phyloP scores from a whole-genome alignment of 495 filamentous ascomycete genomes.

The Terfezia boudieri region DNA sequence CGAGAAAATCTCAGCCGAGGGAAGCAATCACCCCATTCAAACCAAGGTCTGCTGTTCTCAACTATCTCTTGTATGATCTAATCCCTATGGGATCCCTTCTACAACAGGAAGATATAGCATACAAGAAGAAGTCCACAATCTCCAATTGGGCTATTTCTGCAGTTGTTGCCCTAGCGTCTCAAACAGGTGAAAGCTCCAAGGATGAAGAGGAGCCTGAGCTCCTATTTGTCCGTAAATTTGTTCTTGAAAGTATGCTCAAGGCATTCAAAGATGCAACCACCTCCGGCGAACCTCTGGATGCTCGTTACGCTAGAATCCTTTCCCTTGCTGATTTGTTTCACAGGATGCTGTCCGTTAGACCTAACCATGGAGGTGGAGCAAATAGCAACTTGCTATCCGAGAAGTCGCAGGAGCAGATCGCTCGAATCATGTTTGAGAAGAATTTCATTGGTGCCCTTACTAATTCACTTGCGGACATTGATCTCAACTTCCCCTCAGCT shows the following conservation, averaged over 20 bases:
- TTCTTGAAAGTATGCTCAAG: slow-evolving; percentile 75
- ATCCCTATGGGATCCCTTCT: slow-evolving; percentile 58
- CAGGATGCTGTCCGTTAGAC: slow-evolving; percentile 64
- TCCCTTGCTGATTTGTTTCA: slow-evolving; percentile 77
- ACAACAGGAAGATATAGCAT: slow-evolving; percentile 45
- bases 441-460: slow-evolving; percentile 76
- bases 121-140: slow-evolving; percentile 67
- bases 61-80: slow-evolving; percentile 73
- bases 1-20: slow-evolving; percentile 61
- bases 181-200: slow-evolving; percentile 54
- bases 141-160: slow-evolving; percentile 66
- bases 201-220: slow-evolving; percentile 68
- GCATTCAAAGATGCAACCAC: slow-evolving; percentile 75
- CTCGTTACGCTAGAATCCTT: slow-evolving; percentile 68
- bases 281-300: slow-evolving; percentile 59
- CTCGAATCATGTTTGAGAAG: slow-evolving; percentile 94
- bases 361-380: slow-evolving; percentile 29
- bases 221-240: slow-evolving; percentile 78
- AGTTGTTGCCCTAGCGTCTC: slow-evolving; percentile 65
- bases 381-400: slow-evolving; percentile 13
- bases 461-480: slow-evolving; percentile 82
- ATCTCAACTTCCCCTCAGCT: slow-evolving; percentile 80
- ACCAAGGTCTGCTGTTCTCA: slow-evolving; percentile 74
- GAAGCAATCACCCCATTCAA: slow-evolving; percentile 71
- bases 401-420: slow-evolving; percentile 46